phyloP scores from a whole-genome alignment of 1,139 yeast genomes.

The Debaryomycetaceae sp. region DNA sequence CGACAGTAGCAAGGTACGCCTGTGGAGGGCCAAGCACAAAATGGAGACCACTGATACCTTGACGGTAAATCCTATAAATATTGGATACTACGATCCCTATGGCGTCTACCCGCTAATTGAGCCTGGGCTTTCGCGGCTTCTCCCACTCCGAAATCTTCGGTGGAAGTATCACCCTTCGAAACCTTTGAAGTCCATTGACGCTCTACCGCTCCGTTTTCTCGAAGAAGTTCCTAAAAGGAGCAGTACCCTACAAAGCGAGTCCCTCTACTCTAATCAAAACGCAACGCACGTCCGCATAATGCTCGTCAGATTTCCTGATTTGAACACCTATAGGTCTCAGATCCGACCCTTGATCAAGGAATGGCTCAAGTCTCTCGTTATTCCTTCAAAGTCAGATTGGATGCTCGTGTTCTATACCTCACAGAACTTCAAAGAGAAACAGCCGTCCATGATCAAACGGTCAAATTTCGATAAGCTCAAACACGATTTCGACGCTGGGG shows the following conservation, averaged over 20 bases:
- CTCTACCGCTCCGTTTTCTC: slow-evolving; percentile 44
- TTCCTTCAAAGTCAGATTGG: slow-evolving; percentile 45
- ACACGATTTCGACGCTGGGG: slow-evolving; percentile 48
- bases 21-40: too few species aligned
- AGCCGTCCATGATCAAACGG: slow-evolving; percentile 34
- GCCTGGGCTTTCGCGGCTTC: slow-evolving; percentile 37
- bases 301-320: slow-evolving; percentile 52
- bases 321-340: slow-evolving; percentile 67
- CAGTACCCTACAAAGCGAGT: background rate
- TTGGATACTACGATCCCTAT: slow-evolving; percentile 85
- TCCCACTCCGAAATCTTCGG: slow-evolving; percentile 67
- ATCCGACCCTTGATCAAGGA: slow-evolving; percentile 73
- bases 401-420: slow-evolving; percentile 48
- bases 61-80: slow-evolving; percentile 21
- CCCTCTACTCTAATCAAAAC: slow-evolving; percentile 9
- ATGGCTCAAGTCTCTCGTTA: slow-evolving; percentile 55
- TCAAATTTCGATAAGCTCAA: slow-evolving; percentile 56
- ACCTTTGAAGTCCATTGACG: slow-evolving; percentile 58
- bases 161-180: slow-evolving; percentile 55
- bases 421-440: slow-evolving; percentile 30
- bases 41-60: slow-evolving; percentile 10
- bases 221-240: slow-evolving; percentile 51
- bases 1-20: too few species aligned
- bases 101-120: slow-evolving; percentile 48
- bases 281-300: slow-evolving; percentile 55